A percentile compares a stretch with the other conserved stretches of the same genome.
These are phyloP conservation scores for Allantophomopsis lycopodina DNA, from an alignment of 2,329 filamentous ascomycete species.

Conservation along the genomic window DNA sequence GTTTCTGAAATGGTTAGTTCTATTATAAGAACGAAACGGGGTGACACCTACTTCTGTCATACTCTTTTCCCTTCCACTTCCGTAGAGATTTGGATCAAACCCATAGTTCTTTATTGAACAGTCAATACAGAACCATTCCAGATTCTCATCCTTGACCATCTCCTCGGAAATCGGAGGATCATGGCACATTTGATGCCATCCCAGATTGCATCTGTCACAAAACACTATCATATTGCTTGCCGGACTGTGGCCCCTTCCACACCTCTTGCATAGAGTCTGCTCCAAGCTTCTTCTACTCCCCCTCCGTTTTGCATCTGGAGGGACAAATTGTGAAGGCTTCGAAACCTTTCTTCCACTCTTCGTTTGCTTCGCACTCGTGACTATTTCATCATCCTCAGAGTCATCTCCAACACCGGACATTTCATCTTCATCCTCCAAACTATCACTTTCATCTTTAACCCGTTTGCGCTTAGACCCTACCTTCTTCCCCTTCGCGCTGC, in stretches of 20 bases:
- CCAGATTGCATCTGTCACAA: conserved; percentile 67
- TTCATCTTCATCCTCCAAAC: conserved; percentile 15
- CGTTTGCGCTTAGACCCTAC: conserved; percentile 17
- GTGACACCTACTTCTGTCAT: conserved; percentile 22
- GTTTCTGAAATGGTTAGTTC: conserved; percentile 31
- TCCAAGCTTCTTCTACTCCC: conserved; percentile 38
- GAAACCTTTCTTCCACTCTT: conserved; percentile 64
- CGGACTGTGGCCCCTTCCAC: conserved; percentile 58
- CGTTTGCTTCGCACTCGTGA: conserved; percentile 50
- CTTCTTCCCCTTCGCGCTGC: conserved; percentile 3
- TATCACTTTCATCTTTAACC: conserved; percentile 11
- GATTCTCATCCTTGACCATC: conserved; percentile 49
- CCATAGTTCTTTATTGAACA: conserved; percentile 36
- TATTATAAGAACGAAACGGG: not conserved
- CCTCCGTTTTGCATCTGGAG: conserved; percentile 31
- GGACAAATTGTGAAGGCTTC: conserved; percentile 50
- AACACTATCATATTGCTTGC: conserved; percentile 71
- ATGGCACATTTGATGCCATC: conserved; percentile 76
- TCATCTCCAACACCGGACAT: conserved; percentile 20
- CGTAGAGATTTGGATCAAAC: conserved; percentile 21
- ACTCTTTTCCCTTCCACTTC: conserved; percentile 14
- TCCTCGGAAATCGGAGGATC: conserved; percentile 60
- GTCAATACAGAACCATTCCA: conserved; percentile 57
- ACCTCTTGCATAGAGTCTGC: conserved; percentile 55
- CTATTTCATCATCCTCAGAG: conserved; percentile 24